Conservation (phyloP, 202 grass and related monocot genomes). For the Setaria viridis region DNA sequence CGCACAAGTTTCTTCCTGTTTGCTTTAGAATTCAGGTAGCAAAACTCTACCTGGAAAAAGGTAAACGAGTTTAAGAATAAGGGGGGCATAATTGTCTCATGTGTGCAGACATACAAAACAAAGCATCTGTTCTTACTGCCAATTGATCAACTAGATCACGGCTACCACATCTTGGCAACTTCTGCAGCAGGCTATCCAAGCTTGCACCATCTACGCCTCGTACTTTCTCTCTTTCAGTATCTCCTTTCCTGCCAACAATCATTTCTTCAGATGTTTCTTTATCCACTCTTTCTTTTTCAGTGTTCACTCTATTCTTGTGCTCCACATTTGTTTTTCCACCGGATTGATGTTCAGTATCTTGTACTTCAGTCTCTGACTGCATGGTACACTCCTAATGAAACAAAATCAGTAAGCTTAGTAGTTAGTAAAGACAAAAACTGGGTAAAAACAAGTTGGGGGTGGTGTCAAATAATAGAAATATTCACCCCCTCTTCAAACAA, state of each 20-base stretch:
- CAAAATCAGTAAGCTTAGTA: neutral
- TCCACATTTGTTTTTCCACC: neutral
- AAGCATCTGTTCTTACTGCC: constrained; percentile 2
- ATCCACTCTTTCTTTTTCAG: neutral
- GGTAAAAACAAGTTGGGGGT: neutral
- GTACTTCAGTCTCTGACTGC: neutral
- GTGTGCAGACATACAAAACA: constrained; percentile 1
- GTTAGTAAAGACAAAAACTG: neutral
- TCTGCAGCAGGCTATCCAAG: constrained; percentile 1
- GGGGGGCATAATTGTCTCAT: neutral
- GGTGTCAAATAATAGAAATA: neutral
- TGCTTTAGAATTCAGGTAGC: neutral
- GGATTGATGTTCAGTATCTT: neutral
- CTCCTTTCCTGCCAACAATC: neutral
- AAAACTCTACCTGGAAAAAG: neutral
- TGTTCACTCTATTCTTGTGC: neutral
- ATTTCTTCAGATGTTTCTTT: neutral
- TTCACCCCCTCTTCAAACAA: too few relatives aligned
- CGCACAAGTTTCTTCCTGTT: neutral
- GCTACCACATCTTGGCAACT: constrained; percentile 2
- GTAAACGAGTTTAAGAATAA: constrained; percentile 24
- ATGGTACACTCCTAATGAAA: neutral
- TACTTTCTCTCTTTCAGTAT: neutral
- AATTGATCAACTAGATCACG: neutral
- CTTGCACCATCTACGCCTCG: neutral